A percentile compares a stretch with the other conserved stretches of the same genome.
phyloP scores from a whole-genome alignment of 768 basidiomycete genomes.

The Psilocybe tampanensis region DNA sequence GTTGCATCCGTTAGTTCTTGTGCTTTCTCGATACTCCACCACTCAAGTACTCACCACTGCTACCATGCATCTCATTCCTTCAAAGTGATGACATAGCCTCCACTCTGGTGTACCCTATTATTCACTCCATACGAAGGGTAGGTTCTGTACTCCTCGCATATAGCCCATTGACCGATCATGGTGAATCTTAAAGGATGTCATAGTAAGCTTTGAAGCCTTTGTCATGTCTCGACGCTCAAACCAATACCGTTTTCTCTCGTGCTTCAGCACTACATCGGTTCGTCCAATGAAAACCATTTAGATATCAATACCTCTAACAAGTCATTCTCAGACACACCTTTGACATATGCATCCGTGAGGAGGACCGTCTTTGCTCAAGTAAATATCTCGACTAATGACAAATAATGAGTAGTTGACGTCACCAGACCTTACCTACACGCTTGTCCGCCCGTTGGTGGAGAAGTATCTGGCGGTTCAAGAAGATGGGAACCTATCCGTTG shows the following conservation, averaged over 20 bases:
- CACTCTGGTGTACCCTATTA: slow-evolving; percentile 76
- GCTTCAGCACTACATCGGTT: slow-evolving; percentile 70
- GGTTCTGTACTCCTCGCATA: slow-evolving; percentile 23
- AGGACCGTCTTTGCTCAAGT: not conserved
- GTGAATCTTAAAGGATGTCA: slow-evolving; percentile 51
- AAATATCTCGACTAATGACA: not conserved
- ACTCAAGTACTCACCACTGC: too few relatives aligned
- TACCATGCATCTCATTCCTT: too few relatives aligned
- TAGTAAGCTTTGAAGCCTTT: slow-evolving; percentile 38
- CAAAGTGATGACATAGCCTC: slow-evolving; percentile 57
- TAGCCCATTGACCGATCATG: not conserved
- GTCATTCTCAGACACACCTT: slow-evolving; percentile 67
- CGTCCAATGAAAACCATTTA: slow-evolving; percentile 9
- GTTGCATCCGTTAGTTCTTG: slow-evolving; percentile 38
- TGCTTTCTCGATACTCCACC: not conserved
- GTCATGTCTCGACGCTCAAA: not conserved
- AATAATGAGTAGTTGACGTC: slow-evolving; percentile 58
- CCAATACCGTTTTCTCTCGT: not conserved
- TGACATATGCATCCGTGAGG: slow-evolving; percentile 78
- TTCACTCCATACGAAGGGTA: slow-evolving; percentile 75
- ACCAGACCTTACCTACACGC: slow-evolving; percentile 89
- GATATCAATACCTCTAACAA: too few relatives aligned
- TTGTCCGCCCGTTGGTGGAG: slow-evolving; percentile 84
- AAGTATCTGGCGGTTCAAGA: slow-evolving; percentile 80
- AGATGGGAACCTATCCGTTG: slow-evolving; percentile 77